Conservation (phyloP, 345 rosid genomes). For the Durio zibethinus region DNA sequence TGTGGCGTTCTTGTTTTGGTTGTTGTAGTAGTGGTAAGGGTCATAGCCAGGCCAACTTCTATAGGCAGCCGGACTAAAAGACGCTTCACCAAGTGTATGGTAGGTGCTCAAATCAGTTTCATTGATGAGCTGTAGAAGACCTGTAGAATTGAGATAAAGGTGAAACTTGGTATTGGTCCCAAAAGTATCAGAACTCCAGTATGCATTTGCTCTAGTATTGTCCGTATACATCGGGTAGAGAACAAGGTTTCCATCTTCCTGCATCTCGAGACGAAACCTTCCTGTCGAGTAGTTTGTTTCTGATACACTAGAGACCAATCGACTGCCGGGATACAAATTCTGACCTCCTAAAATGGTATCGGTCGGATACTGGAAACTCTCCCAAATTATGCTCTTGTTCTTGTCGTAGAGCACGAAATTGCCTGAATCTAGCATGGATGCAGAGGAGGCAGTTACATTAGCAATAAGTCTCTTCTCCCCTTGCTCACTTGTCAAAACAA, state of each 20-base stretch:
- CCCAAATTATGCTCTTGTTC: constrained; percentile 6
- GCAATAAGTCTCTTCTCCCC: neutral
- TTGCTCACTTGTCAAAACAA: neutral
- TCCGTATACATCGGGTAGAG: constrained; percentile 12
- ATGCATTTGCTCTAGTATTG: neutral
- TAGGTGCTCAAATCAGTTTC: neutral
- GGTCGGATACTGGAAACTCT: constrained; percentile 29
- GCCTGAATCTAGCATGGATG: constrained; percentile 15
- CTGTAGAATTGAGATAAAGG: constrained; percentile 8
- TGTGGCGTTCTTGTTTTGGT: too few species aligned
- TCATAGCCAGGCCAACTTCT: too few species aligned
- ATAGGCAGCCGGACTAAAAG: too few species aligned
- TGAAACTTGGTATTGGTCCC: accelerated
- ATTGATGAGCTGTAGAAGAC: neutral
- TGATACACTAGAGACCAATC: constrained; percentile 24
- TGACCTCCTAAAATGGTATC: constrained; percentile 33
- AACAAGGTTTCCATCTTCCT: constrained; percentile 29
- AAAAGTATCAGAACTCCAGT: neutral
- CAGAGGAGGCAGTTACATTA: neutral
- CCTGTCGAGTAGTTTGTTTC: constrained; percentile 24
- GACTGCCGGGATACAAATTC: neutral
- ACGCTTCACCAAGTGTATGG: neutral
- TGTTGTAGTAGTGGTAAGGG: too few species aligned
- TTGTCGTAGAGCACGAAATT: constrained; percentile 12
- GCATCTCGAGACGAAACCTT: constrained; percentile 29